Evolutionary conservation across 257 asterid species (phyloP).

Genomic region (Rubia yunnanensis): DNA sequence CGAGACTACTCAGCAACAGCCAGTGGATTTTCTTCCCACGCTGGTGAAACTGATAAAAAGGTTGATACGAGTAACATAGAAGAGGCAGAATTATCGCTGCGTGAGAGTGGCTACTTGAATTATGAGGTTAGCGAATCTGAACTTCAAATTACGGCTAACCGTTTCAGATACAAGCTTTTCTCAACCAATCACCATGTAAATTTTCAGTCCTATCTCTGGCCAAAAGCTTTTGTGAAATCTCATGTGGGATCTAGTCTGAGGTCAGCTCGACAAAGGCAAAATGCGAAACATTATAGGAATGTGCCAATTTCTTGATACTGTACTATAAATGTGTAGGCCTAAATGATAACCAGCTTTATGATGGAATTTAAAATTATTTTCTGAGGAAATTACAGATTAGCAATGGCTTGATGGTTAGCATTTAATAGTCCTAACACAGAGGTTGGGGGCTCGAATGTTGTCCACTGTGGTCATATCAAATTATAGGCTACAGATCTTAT

Average conservation of each 20-base stretch:
- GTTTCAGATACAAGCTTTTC: neutral
- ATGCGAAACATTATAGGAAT: neutral
- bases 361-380: neutral
- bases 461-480: neutral
- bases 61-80: conserved; percentile 73
- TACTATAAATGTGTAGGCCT: neutral
- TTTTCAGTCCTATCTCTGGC: neutral
- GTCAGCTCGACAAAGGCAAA: neutral
- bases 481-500: neutral
- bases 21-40: conserved; percentile 74
- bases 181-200: neutral
- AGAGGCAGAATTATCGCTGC: conserved; percentile 90
- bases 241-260: neutral
- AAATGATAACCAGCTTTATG: neutral
- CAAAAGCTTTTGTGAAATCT: neutral
- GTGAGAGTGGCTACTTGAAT: conserved; percentile 82
- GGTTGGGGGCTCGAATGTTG: neutral
- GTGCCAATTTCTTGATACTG: neutral
- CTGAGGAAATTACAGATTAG: neutral
- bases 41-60: conserved; percentile 59
- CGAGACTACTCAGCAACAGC: conserved; percentile 92
- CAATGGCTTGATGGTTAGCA: neutral
- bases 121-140: conserved; percentile 56
- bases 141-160: neutral
- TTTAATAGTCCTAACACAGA: neutral